Percentiles rank a stretch among this genome's conserved stretches.
These are phyloP conservation scores for Pythium rishiriense DNA, from an alignment of 352 stramenopile species.

Conservation along the genomic window DNA sequence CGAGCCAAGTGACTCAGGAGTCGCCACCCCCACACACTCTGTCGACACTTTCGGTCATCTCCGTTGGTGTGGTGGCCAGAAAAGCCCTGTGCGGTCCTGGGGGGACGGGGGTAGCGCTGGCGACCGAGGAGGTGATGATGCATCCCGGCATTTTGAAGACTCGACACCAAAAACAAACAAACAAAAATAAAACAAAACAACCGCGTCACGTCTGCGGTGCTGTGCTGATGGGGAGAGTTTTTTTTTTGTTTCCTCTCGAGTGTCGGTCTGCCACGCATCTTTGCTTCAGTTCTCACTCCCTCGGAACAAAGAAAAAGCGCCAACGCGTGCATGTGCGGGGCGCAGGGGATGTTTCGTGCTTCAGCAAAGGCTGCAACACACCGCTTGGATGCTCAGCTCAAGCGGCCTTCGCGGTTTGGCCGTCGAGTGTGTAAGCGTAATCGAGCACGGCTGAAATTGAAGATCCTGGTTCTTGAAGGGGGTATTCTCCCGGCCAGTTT, in stretches of 20 bases:
- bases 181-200: not conserved
- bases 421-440: not conserved
- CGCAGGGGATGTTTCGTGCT: no score
- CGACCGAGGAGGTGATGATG: not conserved
- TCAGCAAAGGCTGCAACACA: no score
- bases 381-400: no score
- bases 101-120: not conserved
- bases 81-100: not conserved
- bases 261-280: not conserved
- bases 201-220: not conserved
- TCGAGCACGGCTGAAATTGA: not conserved
- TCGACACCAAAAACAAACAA: not conserved
- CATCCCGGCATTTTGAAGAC: not conserved
- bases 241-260: not conserved
- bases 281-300: not conserved
- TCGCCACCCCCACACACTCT: slow-evolving; percentile 9
- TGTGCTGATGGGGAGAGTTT: not conserved
- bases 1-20: not conserved
- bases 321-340: not conserved
- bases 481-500: no score
- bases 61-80: not conserved
- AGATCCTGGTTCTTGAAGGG: no score
- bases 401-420: no score
- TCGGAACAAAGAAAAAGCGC: not conserved
- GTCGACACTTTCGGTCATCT: slow-evolving; percentile 14